A percentile compares a stretch with the other conserved stretches of the same genome.
phyloP scores from a whole-genome alignment of 768 basidiomycete genomes.

The Phaeotremella fagi region DNA sequence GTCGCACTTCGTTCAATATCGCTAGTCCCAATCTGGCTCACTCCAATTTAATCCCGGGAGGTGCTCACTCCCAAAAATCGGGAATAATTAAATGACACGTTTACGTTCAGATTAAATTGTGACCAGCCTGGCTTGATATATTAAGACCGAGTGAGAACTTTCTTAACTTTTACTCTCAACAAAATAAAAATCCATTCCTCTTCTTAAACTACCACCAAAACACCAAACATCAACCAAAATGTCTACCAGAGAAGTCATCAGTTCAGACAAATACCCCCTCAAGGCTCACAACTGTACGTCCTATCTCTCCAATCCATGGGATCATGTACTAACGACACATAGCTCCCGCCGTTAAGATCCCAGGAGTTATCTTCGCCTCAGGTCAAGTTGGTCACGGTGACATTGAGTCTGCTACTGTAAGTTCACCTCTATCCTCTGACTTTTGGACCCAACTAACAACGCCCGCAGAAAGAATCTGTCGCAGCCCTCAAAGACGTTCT shows the following conservation, averaged over 20 bases:
- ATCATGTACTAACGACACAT: background rate
- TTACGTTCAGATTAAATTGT: no score
- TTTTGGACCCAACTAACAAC: background rate
- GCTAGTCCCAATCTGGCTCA: no score
- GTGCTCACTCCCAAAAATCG: no score
- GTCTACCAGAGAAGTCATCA: constrained; percentile 6
- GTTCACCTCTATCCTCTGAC: background rate
- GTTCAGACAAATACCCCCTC: constrained; percentile 17
- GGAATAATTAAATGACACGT: no score
- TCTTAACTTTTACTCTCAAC: no score
- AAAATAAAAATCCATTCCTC: no score
- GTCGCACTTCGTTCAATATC: no score
- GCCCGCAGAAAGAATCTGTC: background rate
- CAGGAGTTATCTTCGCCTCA: constrained; percentile 11
- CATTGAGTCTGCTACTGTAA: constrained; percentile 12
- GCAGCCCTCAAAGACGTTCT: constrained; percentile 20
- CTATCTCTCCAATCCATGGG: background rate
- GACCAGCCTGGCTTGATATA: no score
- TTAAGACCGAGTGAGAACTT: no score
- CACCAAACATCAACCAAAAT: no score
- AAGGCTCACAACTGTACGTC: constrained; percentile 18
- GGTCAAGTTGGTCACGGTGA: constrained; percentile 15
- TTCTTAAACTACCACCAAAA: no score
- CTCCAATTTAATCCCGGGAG: no score
- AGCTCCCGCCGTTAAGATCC: constrained; percentile 15